These are phyloP conservation scores for Ophiostoma triangulosporum DNA, from an alignment of 2,329 filamentous ascomycete genomes.

Conservation along the genomic window DNA sequence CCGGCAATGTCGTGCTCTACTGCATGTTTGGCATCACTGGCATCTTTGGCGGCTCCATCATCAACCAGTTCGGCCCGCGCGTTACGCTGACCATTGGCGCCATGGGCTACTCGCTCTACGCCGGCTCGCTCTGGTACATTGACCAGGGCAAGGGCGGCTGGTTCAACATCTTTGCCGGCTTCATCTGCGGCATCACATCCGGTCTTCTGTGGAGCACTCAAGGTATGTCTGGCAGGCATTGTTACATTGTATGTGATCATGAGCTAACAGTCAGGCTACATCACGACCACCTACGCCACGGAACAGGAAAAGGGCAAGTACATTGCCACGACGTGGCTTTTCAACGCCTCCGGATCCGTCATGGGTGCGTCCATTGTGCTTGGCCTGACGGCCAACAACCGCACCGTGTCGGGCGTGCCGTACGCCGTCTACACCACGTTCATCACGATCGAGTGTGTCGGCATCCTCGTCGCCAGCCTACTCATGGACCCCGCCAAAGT, in stretches of 20 bases:
- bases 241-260: too few relatives aligned
- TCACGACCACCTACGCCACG: neutral
- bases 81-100: conserved; percentile 12
- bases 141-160: conserved; percentile 10
- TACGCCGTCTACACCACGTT: conserved; percentile 2
- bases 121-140: conserved; percentile 15
- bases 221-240: too few relatives aligned
- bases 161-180: conserved; percentile 14
- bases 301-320: conserved; percentile 7
- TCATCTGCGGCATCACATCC: conserved; percentile 11
- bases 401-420: neutral
- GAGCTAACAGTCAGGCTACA: too few relatives aligned
- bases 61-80: conserved; percentile 13
- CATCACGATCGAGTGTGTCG: neutral
- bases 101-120: conserved; percentile 14
- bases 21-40: conserved; percentile 8
- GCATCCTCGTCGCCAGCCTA: conserved; percentile 1
- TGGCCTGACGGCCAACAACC: conserved; percentile 2
- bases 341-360: neutral
- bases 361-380: conserved; percentile 2
- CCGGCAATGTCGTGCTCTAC: conserved; percentile 4
- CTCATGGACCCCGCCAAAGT: conserved; percentile 2
- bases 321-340: neutral
- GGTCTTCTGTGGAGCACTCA: conserved; percentile 13
- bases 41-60: conserved; percentile 9